A percentile compares a stretch with the other conserved stretches of the same genome.
phyloP scores from a whole-genome alignment of 2,329 filamentous ascomycete genomes.

The Phoma sp. region DNA sequence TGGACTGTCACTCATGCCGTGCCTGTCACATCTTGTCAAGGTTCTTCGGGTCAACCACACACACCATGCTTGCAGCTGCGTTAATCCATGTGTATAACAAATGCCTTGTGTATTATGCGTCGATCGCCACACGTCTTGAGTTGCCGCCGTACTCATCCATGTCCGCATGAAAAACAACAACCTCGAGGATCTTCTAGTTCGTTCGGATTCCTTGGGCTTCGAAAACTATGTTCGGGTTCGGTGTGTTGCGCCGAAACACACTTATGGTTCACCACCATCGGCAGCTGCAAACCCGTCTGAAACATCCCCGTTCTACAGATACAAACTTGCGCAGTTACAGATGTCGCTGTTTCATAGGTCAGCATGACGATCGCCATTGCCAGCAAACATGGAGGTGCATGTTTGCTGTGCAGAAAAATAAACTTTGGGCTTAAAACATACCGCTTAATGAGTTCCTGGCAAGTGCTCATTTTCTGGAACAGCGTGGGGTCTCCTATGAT shows the following conservation, averaged over 20 bases:
- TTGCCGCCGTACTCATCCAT: slow-evolving; percentile 11
- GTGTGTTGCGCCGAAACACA: slow-evolving; percentile 10
- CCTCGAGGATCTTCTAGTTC: not conserved
- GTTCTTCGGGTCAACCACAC: slow-evolving; percentile 8
- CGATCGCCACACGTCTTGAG: not conserved
- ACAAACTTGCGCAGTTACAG: slow-evolving; percentile 50
- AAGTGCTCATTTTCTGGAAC: slow-evolving; percentile 95
- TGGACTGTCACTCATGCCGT: slow-evolving; percentile 11
- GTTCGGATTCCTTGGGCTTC: slow-evolving; percentile 2
- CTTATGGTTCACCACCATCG: slow-evolving; percentile 10
- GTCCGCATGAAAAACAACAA: slow-evolving; percentile 8
- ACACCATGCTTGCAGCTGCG: not conserved
- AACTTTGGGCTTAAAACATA: slow-evolving; percentile 63
- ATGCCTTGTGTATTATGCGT: slow-evolving; percentile 4
- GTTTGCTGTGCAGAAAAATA: not conserved
- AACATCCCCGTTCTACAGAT: slow-evolving; percentile 36
- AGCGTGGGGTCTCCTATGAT: slow-evolving; percentile 93
- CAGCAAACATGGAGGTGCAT: slow-evolving; percentile 10
- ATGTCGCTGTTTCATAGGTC: slow-evolving; percentile 45
- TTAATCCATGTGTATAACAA: slow-evolving; percentile 8
- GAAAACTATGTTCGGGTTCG: slow-evolving; percentile 1
- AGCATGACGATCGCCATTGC: slow-evolving; percentile 20
- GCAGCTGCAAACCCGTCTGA: not conserved
- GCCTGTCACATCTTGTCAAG: slow-evolving; percentile 6
- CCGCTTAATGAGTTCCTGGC: slow-evolving; percentile 96